A percentile compares a stretch with the other conserved stretches of the same genome.
These are phyloP conservation scores for Hamigera avellanea DNA, from an alignment of 495 filamentous ascomycete species.

Conservation along the genomic window DNA sequence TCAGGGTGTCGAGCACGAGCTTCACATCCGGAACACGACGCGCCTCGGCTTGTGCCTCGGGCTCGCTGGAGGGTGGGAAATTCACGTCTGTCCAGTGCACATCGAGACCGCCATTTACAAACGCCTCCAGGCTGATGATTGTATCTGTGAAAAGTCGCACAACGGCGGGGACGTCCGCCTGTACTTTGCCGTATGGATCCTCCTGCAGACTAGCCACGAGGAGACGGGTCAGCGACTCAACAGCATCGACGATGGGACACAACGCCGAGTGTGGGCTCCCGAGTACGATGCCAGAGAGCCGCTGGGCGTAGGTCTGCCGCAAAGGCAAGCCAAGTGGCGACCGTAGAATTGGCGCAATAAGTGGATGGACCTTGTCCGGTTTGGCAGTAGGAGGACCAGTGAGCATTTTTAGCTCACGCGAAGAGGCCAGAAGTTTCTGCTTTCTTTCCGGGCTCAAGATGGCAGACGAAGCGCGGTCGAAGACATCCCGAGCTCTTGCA, in stretches of 20 bases:
- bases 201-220: constrained; percentile 64
- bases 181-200: constrained; percentile 79
- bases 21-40: constrained; percentile 47
- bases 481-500: constrained; percentile 28
- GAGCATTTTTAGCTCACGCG: constrained; percentile 28
- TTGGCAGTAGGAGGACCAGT: constrained; percentile 18
- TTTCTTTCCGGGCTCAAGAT: constrained; percentile 33
- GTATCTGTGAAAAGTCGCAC: constrained; percentile 59
- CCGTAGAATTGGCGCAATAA: constrained; percentile 26
- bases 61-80: constrained; percentile 29
- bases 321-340: constrained; percentile 56
- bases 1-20: constrained; percentile 46
- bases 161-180: constrained; percentile 60
- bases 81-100: constrained; percentile 78
- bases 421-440: constrained; percentile 23
- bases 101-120: constrained; percentile 42
- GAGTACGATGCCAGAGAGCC: constrained; percentile 49
- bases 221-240: constrained; percentile 55
- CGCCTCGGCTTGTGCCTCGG: constrained; percentile 26
- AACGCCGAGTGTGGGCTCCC: constrained; percentile 56
- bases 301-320: constrained; percentile 54
- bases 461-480: constrained; percentile 30
- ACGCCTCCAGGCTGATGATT: constrained; percentile 56
- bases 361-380: constrained; percentile 26
- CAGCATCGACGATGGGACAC: constrained; percentile 55